A percentile compares a stretch with the other conserved stretches of the same genome.
Evolutionary conservation across 805 yeast species (phyloP).

Genomic region (Torulaspora delbrueckii): DNA sequence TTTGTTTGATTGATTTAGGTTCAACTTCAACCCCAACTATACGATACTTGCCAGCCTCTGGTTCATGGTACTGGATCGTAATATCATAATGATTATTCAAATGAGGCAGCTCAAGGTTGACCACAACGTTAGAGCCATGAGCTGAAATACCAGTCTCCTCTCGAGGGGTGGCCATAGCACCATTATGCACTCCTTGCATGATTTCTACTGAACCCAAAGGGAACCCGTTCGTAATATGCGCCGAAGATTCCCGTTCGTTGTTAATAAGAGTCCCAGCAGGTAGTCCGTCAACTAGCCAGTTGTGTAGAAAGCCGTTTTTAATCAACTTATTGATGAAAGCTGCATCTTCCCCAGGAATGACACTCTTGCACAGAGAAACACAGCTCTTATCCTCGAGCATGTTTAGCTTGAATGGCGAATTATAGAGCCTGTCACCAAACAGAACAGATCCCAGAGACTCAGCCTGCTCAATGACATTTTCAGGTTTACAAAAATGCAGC

Average conservation of each 20-base stretch:
- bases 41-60: constrained; percentile 62
- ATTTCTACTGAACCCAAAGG: constrained; percentile 68
- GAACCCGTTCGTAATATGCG: constrained; percentile 77
- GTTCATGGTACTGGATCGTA: constrained; percentile 73
- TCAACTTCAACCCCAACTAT: constrained; percentile 85
- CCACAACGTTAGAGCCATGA: constrained; percentile 16
- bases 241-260: constrained; percentile 44
- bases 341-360: constrained; percentile 61
- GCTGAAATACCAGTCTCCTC: constrained; percentile 6
- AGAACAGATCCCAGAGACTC: constrained; percentile 90
- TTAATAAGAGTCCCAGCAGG: constrained; percentile 72
- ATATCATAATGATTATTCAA: constrained; percentile 80
- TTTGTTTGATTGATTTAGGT: constrained; percentile 55
- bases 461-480: constrained; percentile 52
- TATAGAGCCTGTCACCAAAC: constrained; percentile 92
- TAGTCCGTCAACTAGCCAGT: constrained; percentile 92
- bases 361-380: constrained; percentile 54
- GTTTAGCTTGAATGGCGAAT: constrained; percentile 78
- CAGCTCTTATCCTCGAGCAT: constrained; percentile 75
- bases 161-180: background rate
- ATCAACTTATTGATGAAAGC: constrained; percentile 74
- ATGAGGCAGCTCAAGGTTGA: constrained; percentile 43
- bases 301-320: constrained; percentile 76
- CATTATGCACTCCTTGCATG: constrained; percentile 24
- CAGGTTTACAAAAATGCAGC: constrained; percentile 80